Evolutionary conservation across 208 protist species (phyloP), one percentile per base, ranked within the genome.

Genomic region (Trypanosoma congolense): DNA sequence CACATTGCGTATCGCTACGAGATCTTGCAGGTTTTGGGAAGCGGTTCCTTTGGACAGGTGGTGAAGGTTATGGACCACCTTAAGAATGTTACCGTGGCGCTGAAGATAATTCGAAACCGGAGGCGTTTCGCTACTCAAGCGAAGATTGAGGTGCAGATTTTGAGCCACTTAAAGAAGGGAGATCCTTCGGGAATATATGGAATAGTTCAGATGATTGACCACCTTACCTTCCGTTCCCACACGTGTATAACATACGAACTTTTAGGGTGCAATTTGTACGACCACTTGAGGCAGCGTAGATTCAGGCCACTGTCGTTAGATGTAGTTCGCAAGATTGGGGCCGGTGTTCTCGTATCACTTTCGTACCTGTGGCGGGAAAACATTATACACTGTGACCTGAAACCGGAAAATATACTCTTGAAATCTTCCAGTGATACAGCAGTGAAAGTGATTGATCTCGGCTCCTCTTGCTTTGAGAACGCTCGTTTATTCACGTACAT

Each of bases 361-460:
- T 76, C 80, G 1, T 96, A 88, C 55, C 40, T 96, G 29, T 80
- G 67, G 44, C 70, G 66, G 21, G 76, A 93, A 52, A 77, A 81
- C 43, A 91, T 98, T 53, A 91, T 97, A 46, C 97, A 98, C 68
- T 92, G 90, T 49, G 97, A 98, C 60, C 52, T 98, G 40, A 98
- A 98, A 71, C 97, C 96, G 4, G 97, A 98, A 72, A 98, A 98
- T 67, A 86, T 98, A 38, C 70, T 98, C 5, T 63, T 96, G 18
- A 71, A 74, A 52, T 56, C 74, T 16, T 50, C 76, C 14, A 80
- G 81, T 44, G 82, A 80, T 24, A 73, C 62, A 30, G 75, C 66
- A 18, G 95, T 99, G 65, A 98, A 98, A 61, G 78, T 99, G 16
- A 97, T 97, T 53, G 97, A 99, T 73, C 92, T 99, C 50, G 97